Evolutionary conservation across 495 filamentous ascomycete species (phyloP), one percentile per base, ranked within the genome.

Genomic region (Lentithecium fluviatile): DNA sequence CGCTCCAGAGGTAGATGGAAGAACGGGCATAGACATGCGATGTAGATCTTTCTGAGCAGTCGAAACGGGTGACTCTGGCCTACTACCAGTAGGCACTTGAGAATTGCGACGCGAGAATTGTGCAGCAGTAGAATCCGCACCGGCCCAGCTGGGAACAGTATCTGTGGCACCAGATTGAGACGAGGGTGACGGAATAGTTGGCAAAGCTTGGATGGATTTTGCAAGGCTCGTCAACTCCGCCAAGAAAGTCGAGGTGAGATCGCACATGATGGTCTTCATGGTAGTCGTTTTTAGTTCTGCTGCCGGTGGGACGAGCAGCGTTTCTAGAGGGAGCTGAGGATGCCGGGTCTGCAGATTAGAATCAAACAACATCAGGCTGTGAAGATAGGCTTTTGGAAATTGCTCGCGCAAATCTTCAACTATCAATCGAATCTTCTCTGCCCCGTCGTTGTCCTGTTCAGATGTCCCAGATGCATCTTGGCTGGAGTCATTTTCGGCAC

Each of bases 251-350:
- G 90, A 87, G 4, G 91, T 93, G 46, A 96, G 82, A 73, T 97
- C 91, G 70, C 94, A 96, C 80, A 97, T 86, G 62, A 95, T 83
- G 2, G 90, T 96, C 73, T 94, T 96, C 78, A 95, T 92, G 3
- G 89, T 96, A n/a, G 90, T 95, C 45, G 84, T 82, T 70, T 85
- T 88, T 34, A 84, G 89, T 19, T 83, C 78, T 56, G 86, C 80
- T 17, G 78, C 77, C 0, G 85, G 80, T n/a, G 91, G 91, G 15
- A 98, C 83, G 50, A 85, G 80, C 36, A 88, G 76, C 32, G 95
- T 79, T 38, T 80, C 83, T 64, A 85, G 77, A 38, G 80, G 82
- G 20, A 88, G 71, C 43, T 74, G 71, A 55, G 80, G 65, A 43
- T 56, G 64, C 2, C 47, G 56, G 2, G 25, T 20, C 29, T 11